These are phyloP conservation scores for Eucalyptus lansdowneana DNA, from an alignment of 345 rosid genomes.

Conservation along the genomic window DNA sequence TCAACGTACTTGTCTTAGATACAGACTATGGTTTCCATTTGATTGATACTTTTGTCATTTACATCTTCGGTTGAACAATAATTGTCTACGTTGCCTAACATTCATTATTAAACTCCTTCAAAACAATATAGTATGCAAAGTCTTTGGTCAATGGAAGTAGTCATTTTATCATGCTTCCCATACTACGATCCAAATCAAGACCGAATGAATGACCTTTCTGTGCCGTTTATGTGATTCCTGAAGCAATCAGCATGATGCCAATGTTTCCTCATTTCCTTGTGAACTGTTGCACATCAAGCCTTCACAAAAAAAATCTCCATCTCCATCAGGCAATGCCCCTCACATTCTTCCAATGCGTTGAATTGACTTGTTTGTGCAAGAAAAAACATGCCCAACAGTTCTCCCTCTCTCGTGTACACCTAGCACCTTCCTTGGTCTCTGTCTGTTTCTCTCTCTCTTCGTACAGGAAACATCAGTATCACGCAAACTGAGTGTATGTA, in stretches of 20 bases:
- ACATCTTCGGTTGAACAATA: background rate
- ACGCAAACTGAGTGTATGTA: background rate
- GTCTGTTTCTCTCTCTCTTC: background rate
- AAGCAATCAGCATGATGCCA: background rate
- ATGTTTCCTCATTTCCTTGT: background rate
- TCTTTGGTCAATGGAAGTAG: background rate
- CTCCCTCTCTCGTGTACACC: background rate
- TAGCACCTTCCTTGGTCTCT: background rate
- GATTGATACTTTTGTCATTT: background rate
- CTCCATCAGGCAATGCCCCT: background rate
- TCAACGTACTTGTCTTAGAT: background rate
- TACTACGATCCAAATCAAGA: background rate
- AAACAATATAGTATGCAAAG: background rate
- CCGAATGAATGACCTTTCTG: background rate
- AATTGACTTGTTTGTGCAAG: background rate
- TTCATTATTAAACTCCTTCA: background rate
- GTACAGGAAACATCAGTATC: conserved; percentile 10
- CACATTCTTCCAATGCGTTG: background rate
- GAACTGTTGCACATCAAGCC: background rate
- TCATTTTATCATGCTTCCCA: background rate
- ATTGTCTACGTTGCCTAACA: background rate
- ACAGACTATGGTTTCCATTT: background rate
- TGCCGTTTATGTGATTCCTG: background rate
- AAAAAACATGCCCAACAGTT: background rate
- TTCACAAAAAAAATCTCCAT: background rate